Conservation (phyloP, 2,329 filamentous ascomycete genomes). For the Cercospora canescens region DNA sequence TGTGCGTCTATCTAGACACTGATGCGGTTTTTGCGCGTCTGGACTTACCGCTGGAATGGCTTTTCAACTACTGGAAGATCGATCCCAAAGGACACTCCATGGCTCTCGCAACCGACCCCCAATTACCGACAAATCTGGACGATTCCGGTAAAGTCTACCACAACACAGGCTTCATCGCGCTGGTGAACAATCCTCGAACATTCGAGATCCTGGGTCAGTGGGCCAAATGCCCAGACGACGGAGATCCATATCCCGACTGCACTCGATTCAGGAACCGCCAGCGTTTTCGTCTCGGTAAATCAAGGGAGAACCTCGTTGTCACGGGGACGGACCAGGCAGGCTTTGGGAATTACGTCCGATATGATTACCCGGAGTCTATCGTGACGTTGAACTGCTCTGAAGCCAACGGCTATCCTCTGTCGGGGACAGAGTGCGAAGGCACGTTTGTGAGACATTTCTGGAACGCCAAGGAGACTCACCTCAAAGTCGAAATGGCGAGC, state of each 20-base stretch:
- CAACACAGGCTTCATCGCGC: conserved; percentile 14
- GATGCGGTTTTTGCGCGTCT: conserved; percentile 13
- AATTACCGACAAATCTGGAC: neutral
- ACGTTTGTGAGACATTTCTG: conserved; percentile 12
- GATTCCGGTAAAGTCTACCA: neutral
- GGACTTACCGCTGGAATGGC: conserved; percentile 13
- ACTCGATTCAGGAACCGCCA: neutral
- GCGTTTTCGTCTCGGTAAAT: neutral
- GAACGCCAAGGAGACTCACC: conserved; percentile 6
- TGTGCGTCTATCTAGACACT: conserved; percentile 13
- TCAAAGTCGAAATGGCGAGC: conserved; percentile 1
- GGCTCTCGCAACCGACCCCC: conserved; percentile 7
- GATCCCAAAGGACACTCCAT: conserved; percentile 4
- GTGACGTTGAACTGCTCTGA: conserved; percentile 2
- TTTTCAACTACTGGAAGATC: conserved; percentile 13
- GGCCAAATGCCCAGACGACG: conserved; percentile 9
- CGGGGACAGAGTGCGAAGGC: conserved; percentile 9
- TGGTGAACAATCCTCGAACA: conserved; percentile 3
- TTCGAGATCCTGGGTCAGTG: conserved; percentile 10
- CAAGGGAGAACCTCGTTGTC: neutral
- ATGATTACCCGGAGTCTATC: conserved; percentile 6
- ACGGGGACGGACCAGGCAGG: conserved; percentile 12
- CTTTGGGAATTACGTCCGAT: conserved; percentile 12
- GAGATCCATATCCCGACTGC: conserved; percentile 3
- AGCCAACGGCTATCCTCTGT: conserved; percentile 10